Evolutionary conservation across 495 filamentous ascomycete species (phyloP).

Genomic region (Penicillium pulvis): DNA sequence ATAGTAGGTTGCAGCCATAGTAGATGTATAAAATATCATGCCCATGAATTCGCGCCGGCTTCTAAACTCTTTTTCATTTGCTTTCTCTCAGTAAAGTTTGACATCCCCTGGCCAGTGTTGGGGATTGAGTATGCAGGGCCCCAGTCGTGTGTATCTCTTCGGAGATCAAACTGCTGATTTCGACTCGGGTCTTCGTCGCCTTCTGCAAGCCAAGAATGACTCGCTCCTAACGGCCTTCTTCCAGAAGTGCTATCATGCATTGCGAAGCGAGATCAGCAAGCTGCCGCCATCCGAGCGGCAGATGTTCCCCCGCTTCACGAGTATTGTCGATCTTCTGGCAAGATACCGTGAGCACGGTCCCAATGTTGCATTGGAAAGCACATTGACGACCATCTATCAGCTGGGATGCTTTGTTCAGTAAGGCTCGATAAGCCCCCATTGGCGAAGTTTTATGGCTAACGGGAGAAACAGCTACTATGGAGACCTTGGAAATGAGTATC

Average conservation of each 20-base stretch:
- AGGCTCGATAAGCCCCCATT: conserved; percentile 21
- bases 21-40: conserved; percentile 28
- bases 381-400: conserved; percentile 69
- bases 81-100: conserved; percentile 18
- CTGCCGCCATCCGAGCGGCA: conserved; percentile 61
- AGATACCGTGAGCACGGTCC: conserved; percentile 58
- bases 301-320: conserved; percentile 68
- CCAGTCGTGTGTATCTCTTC: conserved; percentile 56
- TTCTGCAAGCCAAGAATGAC: conserved; percentile 65
- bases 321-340: conserved; percentile 69
- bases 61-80: conserved; percentile 6
- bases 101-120: conserved; percentile 13
- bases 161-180: conserved; percentile 81
- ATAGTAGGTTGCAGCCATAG: not conserved
- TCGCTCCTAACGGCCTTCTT: conserved; percentile 66
- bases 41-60: conserved; percentile 8
- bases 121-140: conserved; percentile 35
- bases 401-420: conserved; percentile 77
- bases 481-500: conserved; percentile 55
- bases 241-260: conserved; percentile 58
- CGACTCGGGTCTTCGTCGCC: conserved; percentile 62
- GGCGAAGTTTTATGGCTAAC: conserved; percentile 4
- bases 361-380: conserved; percentile 66
- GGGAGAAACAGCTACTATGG: conserved; percentile 41
- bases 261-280: conserved; percentile 64